Percentiles rank a stretch among this genome's conserved stretches.
These are phyloP conservation scores for Chionographis japonica DNA, from an alignment of 106 monocot genomes.

Conservation along the genomic window DNA sequence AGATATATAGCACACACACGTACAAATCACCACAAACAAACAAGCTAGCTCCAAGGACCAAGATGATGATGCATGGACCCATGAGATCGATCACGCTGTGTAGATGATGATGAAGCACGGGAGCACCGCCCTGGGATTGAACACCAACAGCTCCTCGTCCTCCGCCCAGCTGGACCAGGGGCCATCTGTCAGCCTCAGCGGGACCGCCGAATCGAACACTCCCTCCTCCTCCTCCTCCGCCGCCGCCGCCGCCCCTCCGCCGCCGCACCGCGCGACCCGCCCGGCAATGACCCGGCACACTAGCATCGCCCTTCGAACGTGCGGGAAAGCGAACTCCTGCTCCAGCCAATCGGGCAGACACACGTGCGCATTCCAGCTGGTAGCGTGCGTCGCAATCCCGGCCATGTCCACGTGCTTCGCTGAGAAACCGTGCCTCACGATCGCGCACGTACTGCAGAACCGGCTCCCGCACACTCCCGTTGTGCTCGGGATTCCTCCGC, in stretches of 20 bases:
- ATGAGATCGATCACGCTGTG: neutral
- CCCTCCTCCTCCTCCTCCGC: constrained; percentile 2
- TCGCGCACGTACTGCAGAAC: constrained; percentile 52
- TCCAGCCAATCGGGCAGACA: constrained; percentile 52
- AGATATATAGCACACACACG: too few relatives aligned
- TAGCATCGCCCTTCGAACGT: constrained; percentile 47
- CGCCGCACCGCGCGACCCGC: constrained; percentile 14
- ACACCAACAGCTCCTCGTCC: constrained; percentile 54
- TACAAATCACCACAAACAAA: too few relatives aligned
- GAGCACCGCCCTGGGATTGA: constrained; percentile 49
- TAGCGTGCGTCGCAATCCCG: constrained; percentile 46
- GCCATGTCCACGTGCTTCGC: constrained; percentile 41
- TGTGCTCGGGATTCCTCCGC: neutral
- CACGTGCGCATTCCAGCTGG: constrained; percentile 53
- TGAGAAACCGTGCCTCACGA: constrained; percentile 48
- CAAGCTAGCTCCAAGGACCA: too few relatives aligned
- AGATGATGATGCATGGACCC: too few relatives aligned
- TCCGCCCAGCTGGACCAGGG: neutral
- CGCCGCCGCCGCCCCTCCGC: neutral
- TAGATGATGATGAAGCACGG: constrained; percentile 65
- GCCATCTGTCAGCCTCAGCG: constrained; percentile 1
- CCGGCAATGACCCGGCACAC: constrained; percentile 69
- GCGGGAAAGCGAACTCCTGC: constrained; percentile 40
- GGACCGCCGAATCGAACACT: constrained; percentile 30
- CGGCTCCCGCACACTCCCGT: constrained; percentile 37